A percentile compares a stretch with the other conserved stretches of the same genome.
Conservation (phyloP, 371 early-diverging fungal genomes). For the Circinella minor region DNA sequence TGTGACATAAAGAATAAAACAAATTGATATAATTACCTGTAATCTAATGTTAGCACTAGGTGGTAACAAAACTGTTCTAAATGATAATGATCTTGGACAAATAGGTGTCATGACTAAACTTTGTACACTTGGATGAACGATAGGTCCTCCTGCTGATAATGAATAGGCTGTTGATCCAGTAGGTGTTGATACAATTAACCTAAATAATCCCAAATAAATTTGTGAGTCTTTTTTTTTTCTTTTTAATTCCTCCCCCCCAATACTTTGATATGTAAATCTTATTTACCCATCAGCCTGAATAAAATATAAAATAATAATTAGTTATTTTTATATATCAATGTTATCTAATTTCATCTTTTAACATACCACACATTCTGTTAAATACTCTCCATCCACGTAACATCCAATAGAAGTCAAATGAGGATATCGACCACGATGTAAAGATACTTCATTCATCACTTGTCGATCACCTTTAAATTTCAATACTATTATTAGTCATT, state of each 20-base stretch:
- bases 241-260: too few relatives aligned
- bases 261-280: too few relatives aligned
- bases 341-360: not conserved
- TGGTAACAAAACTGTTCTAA: slow-evolving; percentile 91
- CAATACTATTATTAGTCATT: not conserved
- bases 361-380: slow-evolving; percentile 89
- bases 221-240: too few relatives aligned
- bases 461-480: slow-evolving; percentile 52
- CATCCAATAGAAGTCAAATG: slow-evolving; percentile 83
- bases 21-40: slow-evolving; percentile 43
- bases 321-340: not conserved
- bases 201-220: slow-evolving; percentile 11
- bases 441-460: slow-evolving; percentile 87
- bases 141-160: slow-evolving; percentile 90
- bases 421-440: slow-evolving; percentile 88
- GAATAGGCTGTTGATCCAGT: slow-evolving; percentile 97
- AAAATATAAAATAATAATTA: slow-evolving; percentile 12
- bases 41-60: slow-evolving; percentile 68
- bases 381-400: slow-evolving; percentile 75
- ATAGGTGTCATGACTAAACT: slow-evolving; percentile 91
- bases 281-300: slow-evolving; percentile 61
- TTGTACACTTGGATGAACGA: slow-evolving; percentile 93
- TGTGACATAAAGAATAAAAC: too few relatives aligned
- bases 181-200: slow-evolving; percentile 88
- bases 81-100: slow-evolving; percentile 94